Percentiles rank a stretch among this genome's conserved stretches.
Evolutionary conservation across 805 yeast species (phyloP).

Genomic region (Candida mattraensis): DNA sequence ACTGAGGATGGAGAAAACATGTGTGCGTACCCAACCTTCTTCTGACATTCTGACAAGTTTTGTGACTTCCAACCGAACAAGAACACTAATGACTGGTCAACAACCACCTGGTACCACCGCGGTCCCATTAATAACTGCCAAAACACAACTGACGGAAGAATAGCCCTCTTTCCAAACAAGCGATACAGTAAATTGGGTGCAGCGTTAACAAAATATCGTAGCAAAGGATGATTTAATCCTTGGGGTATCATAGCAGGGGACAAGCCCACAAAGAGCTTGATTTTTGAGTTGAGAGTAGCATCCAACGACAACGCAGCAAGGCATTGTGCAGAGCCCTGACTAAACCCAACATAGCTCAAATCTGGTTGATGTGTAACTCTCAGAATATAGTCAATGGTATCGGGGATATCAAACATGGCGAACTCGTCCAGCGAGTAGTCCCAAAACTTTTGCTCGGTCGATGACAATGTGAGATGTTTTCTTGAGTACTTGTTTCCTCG

Average conservation of each 20-base stretch:
- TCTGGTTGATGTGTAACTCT: slow-evolving; percentile 41
- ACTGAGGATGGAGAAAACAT: slow-evolving; percentile 56
- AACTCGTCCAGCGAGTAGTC: slow-evolving; percentile 89
- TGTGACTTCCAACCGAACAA: slow-evolving; percentile 50
- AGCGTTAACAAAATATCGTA: slow-evolving; percentile 59
- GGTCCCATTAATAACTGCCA: slow-evolving; percentile 56
- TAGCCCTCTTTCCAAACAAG: slow-evolving; percentile 70
- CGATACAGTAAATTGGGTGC: slow-evolving; percentile 72
- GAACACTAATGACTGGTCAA: slow-evolving; percentile 44
- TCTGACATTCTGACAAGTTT: slow-evolving; percentile 45
- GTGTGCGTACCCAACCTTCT: slow-evolving; percentile 49
- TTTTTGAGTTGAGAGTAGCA: slow-evolving; percentile 57
- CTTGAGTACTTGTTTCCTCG: slow-evolving; percentile 90
- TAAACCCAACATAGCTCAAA: slow-evolving; percentile 80
- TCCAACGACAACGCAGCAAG: slow-evolving; percentile 76
- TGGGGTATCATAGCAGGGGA: slow-evolving; percentile 95
- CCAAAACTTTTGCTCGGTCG: slow-evolving; percentile 64
- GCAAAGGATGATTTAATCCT: slow-evolving; percentile 54
- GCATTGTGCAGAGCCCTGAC: slow-evolving; percentile 94
- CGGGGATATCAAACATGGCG: slow-evolving; percentile 87
- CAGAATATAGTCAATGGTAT: slow-evolving; percentile 72
- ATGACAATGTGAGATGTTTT: slow-evolving; percentile 55
- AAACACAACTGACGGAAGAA: slow-evolving; percentile 71
- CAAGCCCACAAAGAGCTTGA: slow-evolving; percentile 68
- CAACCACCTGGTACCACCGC: slow-evolving; percentile 44